Evolutionary conservation across 208 protist genomes (phyloP).

Genomic region (Leishmania arabica): DNA sequence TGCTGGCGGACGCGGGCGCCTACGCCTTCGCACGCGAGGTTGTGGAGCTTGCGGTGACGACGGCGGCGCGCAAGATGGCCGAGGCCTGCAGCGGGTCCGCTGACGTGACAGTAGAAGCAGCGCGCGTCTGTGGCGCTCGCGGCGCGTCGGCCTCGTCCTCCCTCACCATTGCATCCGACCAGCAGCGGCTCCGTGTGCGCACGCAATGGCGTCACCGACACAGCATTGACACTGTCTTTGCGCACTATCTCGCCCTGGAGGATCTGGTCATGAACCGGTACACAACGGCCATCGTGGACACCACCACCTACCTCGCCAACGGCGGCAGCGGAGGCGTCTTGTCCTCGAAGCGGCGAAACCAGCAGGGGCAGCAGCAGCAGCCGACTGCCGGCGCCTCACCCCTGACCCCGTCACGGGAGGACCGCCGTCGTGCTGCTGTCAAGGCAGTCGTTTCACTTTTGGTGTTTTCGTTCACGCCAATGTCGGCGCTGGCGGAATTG

Average conservation of each 20-base stretch:
- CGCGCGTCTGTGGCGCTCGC: background rate
- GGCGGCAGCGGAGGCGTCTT: constrained; percentile 9
- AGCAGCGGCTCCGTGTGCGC: constrained; percentile 28
- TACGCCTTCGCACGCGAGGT: constrained; percentile 54
- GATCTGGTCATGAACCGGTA: constrained; percentile 32
- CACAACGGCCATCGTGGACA: constrained; percentile 25
- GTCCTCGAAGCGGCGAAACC: background rate
- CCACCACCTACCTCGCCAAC: constrained; percentile 30
- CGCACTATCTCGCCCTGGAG: constrained; percentile 29
- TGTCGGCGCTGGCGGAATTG: constrained; percentile 6
- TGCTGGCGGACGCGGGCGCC: constrained; percentile 43
- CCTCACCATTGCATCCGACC: constrained; percentile 28
- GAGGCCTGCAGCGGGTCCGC: constrained; percentile 25
- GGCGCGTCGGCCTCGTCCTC: constrained; percentile 3
- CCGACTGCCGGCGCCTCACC: background rate
- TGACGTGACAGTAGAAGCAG: constrained; percentile 3
- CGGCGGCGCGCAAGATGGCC: constrained; percentile 33
- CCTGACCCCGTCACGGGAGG: constrained; percentile 15
- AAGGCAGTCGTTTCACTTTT: constrained; percentile 39
- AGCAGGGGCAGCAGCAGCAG: background rate
- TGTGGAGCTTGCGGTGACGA: constrained; percentile 32
- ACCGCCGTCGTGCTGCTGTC: constrained; percentile 29
- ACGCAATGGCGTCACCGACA: constrained; percentile 27
- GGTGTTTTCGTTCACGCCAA: constrained; percentile 20
- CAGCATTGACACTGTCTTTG: constrained; percentile 24